Percentiles rank a stretch among this genome's conserved stretches.
These are phyloP conservation scores for Phaseolus lunatus DNA, from an alignment of 306 rosid genomes.

Conservation along the genomic window DNA sequence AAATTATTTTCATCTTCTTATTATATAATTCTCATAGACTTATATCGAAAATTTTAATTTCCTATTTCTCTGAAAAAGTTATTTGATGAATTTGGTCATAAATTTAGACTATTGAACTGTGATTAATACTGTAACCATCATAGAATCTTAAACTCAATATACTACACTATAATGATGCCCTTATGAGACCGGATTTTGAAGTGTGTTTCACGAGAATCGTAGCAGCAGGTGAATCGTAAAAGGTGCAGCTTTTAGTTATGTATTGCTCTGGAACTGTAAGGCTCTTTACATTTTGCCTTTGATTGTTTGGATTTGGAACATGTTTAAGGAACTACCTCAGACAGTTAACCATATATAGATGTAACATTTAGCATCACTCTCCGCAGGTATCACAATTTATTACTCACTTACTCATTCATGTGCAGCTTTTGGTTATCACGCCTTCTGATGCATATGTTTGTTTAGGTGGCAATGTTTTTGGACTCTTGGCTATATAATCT, in stretches of 20 bases:
- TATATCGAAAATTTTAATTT: too few relatives aligned
- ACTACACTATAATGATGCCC: conserved; percentile 31
- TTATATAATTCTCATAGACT: too few relatives aligned
- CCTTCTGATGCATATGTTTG: conserved; percentile 20
- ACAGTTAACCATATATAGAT: conserved; percentile 4
- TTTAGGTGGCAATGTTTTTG: neutral
- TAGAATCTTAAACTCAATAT: too few relatives aligned
- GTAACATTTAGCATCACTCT: conserved; percentile 13
- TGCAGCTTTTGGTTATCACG: conserved; percentile 11
- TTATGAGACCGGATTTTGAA: conserved; percentile 39
- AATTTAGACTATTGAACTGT: too few relatives aligned
- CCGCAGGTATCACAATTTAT: neutral
- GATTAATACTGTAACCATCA: too few relatives aligned
- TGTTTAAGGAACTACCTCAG: conserved; percentile 15
- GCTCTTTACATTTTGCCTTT: conserved; percentile 50
- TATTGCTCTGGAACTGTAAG: conserved; percentile 11
- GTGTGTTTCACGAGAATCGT: conserved; percentile 43
- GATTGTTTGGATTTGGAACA: conserved; percentile 22
- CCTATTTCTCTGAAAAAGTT: too few relatives aligned
- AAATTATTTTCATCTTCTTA: too few relatives aligned
- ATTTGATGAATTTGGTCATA: too few relatives aligned
- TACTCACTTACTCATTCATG: neutral
- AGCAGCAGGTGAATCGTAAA: conserved; percentile 11
- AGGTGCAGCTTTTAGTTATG: neutral
- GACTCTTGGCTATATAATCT: conserved; percentile 45